Evolutionary conservation across 202 grass and related monocot genomes (phyloP).

Genomic region (Setaria viridis): DNA sequence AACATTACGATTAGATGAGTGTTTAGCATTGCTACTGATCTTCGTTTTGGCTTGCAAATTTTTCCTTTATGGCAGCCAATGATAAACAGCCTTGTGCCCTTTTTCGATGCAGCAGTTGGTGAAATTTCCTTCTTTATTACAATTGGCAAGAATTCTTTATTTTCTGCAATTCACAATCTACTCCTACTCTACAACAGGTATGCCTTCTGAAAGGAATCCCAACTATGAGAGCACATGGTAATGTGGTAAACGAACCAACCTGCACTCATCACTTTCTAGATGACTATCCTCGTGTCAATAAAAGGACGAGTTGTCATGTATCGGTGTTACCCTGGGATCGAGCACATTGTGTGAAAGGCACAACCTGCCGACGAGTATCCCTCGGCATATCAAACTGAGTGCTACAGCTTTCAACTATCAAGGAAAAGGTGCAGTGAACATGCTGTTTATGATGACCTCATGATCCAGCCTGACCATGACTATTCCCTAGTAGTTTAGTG

Average conservation of each 20-base stretch:
- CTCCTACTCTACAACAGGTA: not conserved
- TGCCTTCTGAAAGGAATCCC: not conserved
- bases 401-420: not conserved
- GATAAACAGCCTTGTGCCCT: not conserved
- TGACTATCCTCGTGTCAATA: not conserved
- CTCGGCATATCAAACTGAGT: not conserved
- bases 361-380: constrained; percentile 43
- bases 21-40: not conserved
- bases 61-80: not conserved
- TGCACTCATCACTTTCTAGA: not conserved
- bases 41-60: not conserved
- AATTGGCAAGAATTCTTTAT: no score
- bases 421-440: not conserved
- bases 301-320: not conserved
- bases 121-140: not conserved
- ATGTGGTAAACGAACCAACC: not conserved
- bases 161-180: not conserved
- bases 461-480: constrained; percentile 32
- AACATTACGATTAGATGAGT: not conserved
- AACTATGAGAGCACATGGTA: not conserved
- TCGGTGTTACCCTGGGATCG: not conserved
- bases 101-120: not conserved
- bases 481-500: not conserved
- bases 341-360: constrained; percentile 24
- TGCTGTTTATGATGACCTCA: constrained; percentile 10